phyloP scores from a whole-genome alignment of 192 early-diverging fungal species.

The Pilobolus umbonatus region DNA sequence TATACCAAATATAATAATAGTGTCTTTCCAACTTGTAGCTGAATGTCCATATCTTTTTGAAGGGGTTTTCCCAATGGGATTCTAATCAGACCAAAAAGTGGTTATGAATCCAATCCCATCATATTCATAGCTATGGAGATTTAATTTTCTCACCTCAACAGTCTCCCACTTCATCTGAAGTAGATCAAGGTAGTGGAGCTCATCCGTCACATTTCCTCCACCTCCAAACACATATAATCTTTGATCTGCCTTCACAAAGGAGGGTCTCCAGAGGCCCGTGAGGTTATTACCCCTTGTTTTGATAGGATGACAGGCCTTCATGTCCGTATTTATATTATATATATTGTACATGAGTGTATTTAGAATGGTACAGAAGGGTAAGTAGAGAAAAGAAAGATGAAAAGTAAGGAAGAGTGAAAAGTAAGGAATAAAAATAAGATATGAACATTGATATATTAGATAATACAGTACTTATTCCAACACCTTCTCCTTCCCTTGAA shows the following conservation, averaged over 20 bases:
- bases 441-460: too few species aligned
- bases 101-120: too few species aligned
- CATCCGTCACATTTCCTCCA: conserved; percentile 52
- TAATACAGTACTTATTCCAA: too few species aligned
- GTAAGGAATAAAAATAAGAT: too few species aligned
- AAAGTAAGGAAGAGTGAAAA: too few species aligned
- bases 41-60: conserved; percentile 56
- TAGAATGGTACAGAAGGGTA: too few species aligned
- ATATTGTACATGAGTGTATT: too few species aligned
- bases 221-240: conserved; percentile 51
- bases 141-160: conserved; percentile 33
- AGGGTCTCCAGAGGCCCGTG: conserved; percentile 51
- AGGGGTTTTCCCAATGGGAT: conserved; percentile 39
- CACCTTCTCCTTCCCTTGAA: too few species aligned
- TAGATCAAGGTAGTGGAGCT: conserved; percentile 50
- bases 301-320: conserved; percentile 40
- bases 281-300: conserved; percentile 49
- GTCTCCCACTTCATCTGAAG: conserved; percentile 45
- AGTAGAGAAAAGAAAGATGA: too few species aligned
- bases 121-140: not conserved
- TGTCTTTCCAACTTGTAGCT: conserved; percentile 48
- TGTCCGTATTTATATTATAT: too few species aligned
- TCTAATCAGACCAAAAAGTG: not conserved
- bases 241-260: conserved; percentile 47
- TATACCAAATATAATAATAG: conserved; percentile 50